Evolutionary conservation across 2,329 filamentous ascomycete genomes (phyloP).

Genomic region (Ophiostoma montium): DNA sequence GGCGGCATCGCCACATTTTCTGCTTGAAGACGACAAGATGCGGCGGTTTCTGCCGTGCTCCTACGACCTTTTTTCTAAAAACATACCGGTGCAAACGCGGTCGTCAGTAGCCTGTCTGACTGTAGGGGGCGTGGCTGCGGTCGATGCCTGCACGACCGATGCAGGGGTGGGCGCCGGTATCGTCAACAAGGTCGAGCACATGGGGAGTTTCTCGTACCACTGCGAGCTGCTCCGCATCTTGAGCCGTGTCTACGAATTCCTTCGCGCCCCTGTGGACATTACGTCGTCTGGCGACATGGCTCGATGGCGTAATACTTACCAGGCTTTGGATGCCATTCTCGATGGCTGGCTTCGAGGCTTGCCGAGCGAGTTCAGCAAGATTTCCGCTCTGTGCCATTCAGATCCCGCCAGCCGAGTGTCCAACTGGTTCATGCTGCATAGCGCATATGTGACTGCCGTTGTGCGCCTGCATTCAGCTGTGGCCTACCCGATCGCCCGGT

Average conservation of each 20-base stretch:
- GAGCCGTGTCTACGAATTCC: slow-evolving; percentile 72
- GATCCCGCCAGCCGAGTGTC: slow-evolving; percentile 58
- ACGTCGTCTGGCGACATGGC: slow-evolving; percentile 71
- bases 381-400: slow-evolving; percentile 60
- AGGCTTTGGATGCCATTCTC: slow-evolving; percentile 66
- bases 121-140: not conserved
- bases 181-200: slow-evolving; percentile 51
- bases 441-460: slow-evolving; percentile 76
- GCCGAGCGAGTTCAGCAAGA: slow-evolving; percentile 71
- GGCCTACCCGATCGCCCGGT: slow-evolving; percentile 78
- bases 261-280: slow-evolving; percentile 82
- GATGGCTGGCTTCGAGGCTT: slow-evolving; percentile 74
- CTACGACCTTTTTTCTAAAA: slow-evolving; percentile 73
- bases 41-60: slow-evolving; percentile 75
- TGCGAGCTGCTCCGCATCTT: slow-evolving; percentile 79
- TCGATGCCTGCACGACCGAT: not conserved
- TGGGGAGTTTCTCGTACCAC: slow-evolving; percentile 80
- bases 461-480: slow-evolving; percentile 84
- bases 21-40: slow-evolving; percentile 75
- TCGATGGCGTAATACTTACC: slow-evolving; percentile 75
- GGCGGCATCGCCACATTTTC: slow-evolving; percentile 34
- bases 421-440: slow-evolving; percentile 82
- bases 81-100: slow-evolving; percentile 68
- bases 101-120: slow-evolving; percentile 33
- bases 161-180: slow-evolving; percentile 23